phyloP scores from a whole-genome alignment of 129 eudicot genomes.

The Kitagawia praeruptora region DNA sequence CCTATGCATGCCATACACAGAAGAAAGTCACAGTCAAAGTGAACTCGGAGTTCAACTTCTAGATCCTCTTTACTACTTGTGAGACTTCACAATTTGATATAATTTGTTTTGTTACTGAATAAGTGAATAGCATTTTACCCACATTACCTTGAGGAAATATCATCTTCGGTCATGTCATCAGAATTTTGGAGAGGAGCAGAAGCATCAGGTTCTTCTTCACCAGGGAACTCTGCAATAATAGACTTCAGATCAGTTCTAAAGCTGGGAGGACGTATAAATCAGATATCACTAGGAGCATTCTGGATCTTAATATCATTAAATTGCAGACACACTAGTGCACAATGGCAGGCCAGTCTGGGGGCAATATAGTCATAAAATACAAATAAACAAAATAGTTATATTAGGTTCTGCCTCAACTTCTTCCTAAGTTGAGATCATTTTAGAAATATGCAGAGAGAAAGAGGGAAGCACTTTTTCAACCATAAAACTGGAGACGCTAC shows the following conservation, averaged over 20 bases:
- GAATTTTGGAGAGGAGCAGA: conserved; percentile 29
- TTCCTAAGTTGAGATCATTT: background rate
- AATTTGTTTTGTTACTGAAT: background rate
- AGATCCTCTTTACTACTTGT: background rate
- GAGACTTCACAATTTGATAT: background rate
- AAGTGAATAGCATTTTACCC: background rate
- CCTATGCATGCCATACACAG: background rate
- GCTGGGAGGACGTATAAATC: background rate
- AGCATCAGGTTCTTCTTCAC: conserved; percentile 49
- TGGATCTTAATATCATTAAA: background rate
- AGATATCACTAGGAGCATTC: background rate
- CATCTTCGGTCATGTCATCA: conserved; percentile 53
- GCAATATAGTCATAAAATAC: background rate
- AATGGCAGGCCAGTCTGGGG: background rate
- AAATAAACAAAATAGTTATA: background rate
- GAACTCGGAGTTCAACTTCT: background rate
- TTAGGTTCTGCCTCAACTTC: background rate
- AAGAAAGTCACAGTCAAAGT: background rate
- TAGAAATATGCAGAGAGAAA: background rate
- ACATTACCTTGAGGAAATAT: conserved; percentile 69
- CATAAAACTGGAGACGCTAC: background rate
- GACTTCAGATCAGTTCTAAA: background rate
- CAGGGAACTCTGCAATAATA: conserved; percentile 32
- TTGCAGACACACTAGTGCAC: background rate
- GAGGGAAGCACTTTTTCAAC: background rate